Evolutionary conservation across 2,329 filamentous ascomycete species (phyloP).

Genomic region (Aspergillus glaucus): DNA sequence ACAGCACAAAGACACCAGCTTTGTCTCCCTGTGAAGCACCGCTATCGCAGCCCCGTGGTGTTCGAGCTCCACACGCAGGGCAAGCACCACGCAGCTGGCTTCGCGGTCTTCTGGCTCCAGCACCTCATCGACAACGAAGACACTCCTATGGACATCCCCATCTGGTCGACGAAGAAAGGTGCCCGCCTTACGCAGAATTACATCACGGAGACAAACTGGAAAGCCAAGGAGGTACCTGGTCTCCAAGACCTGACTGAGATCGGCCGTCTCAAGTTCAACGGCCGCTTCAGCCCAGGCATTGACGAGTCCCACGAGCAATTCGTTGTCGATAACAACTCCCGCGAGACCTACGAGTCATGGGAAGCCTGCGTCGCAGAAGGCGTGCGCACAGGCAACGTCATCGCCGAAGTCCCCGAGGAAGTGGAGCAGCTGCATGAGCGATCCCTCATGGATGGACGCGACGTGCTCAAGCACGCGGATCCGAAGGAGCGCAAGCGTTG

Average conservation of each 20-base stretch:
- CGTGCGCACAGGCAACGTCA: slow-evolving; percentile 65
- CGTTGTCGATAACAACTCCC: slow-evolving; percentile 76
- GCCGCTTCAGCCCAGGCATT: slow-evolving; percentile 81
- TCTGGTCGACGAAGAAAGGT: slow-evolving; percentile 75
- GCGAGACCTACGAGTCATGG: slow-evolving; percentile 93
- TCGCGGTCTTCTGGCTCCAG: slow-evolving; percentile 78
- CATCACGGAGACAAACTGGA: slow-evolving; percentile 71
- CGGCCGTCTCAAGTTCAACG: slow-evolving; percentile 73
- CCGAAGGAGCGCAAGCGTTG: slow-evolving; percentile 64
- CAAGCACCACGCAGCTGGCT: slow-evolving; percentile 65
- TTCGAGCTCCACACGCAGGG: slow-evolving; percentile 72
- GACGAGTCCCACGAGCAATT: slow-evolving; percentile 80
- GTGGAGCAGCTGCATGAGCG: slow-evolving; percentile 74
- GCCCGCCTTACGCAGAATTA: slow-evolving; percentile 83
- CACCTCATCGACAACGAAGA: slow-evolving; percentile 77
- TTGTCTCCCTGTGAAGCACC: slow-evolving; percentile 78
- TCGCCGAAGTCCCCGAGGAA: slow-evolving; percentile 64
- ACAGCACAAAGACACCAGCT: slow-evolving; percentile 50
- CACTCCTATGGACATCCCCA: slow-evolving; percentile 73
- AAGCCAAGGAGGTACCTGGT: slow-evolving; percentile 57
- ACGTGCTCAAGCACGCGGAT: slow-evolving; percentile 67
- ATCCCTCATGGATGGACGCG: slow-evolving; percentile 70
- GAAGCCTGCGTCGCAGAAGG: slow-evolving; percentile 86
- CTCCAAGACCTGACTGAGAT: slow-evolving; percentile 71
- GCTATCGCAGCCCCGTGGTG: slow-evolving; percentile 83